phyloP scores from a whole-genome alignment of 2,329 filamentous ascomycete genomes.

The Colletotrichum gigasporum region DNA sequence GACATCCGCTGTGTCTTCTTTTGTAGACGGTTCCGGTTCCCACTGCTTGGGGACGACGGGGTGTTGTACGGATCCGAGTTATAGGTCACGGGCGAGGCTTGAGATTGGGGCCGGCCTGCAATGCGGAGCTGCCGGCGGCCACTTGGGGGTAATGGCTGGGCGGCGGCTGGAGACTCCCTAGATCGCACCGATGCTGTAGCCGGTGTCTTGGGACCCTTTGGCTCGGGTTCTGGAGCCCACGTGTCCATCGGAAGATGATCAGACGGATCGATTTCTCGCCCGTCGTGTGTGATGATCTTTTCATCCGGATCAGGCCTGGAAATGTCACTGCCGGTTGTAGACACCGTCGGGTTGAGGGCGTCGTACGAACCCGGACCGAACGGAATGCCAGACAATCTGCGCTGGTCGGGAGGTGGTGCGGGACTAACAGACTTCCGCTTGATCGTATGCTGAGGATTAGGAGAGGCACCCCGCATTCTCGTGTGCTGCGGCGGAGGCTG shows the following conservation, averaged over 20 bases:
- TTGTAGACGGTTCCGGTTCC: conserved; percentile 68
- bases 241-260: conserved; percentile 81
- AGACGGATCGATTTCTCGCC: conserved; percentile 80
- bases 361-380: conserved; percentile 83
- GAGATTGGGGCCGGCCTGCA: conserved; percentile 59
- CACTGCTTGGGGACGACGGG: conserved; percentile 42
- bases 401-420: conserved; percentile 62
- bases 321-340: conserved; percentile 33
- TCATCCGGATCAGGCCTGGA: conserved; percentile 59
- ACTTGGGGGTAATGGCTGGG: conserved; percentile 60
- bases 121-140: conserved; percentile 63
- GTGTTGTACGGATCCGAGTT: conserved; percentile 42
- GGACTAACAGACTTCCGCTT: conserved; percentile 80
- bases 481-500: conserved; percentile 44
- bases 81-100: conserved; percentile 44
- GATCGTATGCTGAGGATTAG: conserved; percentile 61
- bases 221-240: conserved; percentile 81
- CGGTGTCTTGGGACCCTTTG: conserved; percentile 43
- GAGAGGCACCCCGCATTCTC: conserved; percentile 54
- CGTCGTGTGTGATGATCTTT: conserved; percentile 80
- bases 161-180: conserved; percentile 60
- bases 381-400: conserved; percentile 69
- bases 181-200: conserved; percentile 35
- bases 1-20: conserved; percentile 66
- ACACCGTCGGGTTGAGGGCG: conserved; percentile 70